Evolutionary conservation across 106 monocot genomes (phyloP).

Genomic region (Apostasia ramifera): DNA sequence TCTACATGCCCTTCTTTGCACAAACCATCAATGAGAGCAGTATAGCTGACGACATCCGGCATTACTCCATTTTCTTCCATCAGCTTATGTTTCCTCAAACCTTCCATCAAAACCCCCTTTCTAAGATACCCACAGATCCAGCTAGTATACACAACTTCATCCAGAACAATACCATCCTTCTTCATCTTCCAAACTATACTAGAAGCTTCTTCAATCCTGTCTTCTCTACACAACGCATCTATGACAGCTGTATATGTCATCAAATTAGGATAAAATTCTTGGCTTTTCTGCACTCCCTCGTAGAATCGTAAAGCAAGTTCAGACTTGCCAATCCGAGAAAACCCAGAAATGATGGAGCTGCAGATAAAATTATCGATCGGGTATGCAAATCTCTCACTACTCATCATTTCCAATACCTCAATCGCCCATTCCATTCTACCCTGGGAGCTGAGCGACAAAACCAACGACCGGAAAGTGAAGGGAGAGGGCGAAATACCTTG

Average conservation of each 20-base stretch:
- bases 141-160: constrained; percentile 44
- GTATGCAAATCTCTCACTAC: constrained; percentile 17
- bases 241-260: constrained; percentile 44
- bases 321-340: constrained; percentile 36
- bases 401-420: constrained; percentile 56
- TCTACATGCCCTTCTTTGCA: constrained; percentile 63
- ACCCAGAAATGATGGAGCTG: constrained; percentile 61
- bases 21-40: constrained; percentile 47
- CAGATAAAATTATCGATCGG: constrained; percentile 37
- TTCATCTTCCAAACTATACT: constrained; percentile 39
- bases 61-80: constrained; percentile 44
- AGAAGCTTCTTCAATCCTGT: constrained; percentile 40
- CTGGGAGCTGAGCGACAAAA: constrained; percentile 22
- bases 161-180: constrained; percentile 30
- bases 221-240: constrained; percentile 46
- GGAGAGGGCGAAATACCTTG: constrained; percentile 26
- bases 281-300: constrained; percentile 11
- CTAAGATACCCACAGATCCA: constrained; percentile 42
- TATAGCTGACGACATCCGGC: constrained; percentile 53
- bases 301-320: constrained; percentile 40
- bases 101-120: constrained; percentile 39
- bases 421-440: constrained; percentile 48
- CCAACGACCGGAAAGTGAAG: constrained; percentile 30
- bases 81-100: constrained; percentile 30
- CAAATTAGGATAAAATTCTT: constrained; percentile 40